Evolutionary conservation across 768 basidiomycete genomes (phyloP).

Genomic region (Crassisporium funariophilum): DNA sequence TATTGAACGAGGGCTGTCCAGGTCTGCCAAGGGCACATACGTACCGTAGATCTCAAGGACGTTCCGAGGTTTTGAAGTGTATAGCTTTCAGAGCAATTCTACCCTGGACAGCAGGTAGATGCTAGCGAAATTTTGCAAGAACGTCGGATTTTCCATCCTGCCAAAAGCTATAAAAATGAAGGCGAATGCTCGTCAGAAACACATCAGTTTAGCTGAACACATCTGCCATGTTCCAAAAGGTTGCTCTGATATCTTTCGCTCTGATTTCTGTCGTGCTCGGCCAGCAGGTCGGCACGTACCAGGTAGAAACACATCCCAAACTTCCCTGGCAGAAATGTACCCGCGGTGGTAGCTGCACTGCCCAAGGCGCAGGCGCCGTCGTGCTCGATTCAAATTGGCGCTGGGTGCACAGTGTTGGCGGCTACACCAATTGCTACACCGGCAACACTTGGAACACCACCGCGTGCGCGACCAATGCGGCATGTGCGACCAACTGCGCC

Average conservation of each 20-base stretch:
- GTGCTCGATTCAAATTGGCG: constrained; percentile 55
- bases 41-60: too few relatives aligned
- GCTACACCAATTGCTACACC: constrained; percentile 48
- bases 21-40: too few relatives aligned
- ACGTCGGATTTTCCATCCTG: too few relatives aligned
- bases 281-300: constrained; percentile 50
- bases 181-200: too few relatives aligned
- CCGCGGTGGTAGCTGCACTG: constrained; percentile 35
- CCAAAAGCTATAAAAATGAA: too few relatives aligned
- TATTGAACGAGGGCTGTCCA: too few relatives aligned
- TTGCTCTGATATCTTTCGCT: constrained; percentile 25
- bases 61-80: too few relatives aligned
- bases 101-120: too few relatives aligned
- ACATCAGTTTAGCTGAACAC: too few relatives aligned
- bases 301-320: constrained; percentile 45
- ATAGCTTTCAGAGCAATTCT: too few relatives aligned
- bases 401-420: constrained; percentile 42
- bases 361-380: constrained; percentile 31
- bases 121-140: too few relatives aligned
- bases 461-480: constrained; percentile 47
- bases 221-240: too few relatives aligned
- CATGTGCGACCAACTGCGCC: constrained; percentile 48
- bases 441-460: constrained; percentile 54
- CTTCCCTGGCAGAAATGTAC: constrained; percentile 44
- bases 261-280: constrained; percentile 36